Evolutionary conservation across 768 basidiomycete genomes (phyloP), one percentile per base, ranked within the genome.

Genomic region (Pleurotus giganteus): DNA sequence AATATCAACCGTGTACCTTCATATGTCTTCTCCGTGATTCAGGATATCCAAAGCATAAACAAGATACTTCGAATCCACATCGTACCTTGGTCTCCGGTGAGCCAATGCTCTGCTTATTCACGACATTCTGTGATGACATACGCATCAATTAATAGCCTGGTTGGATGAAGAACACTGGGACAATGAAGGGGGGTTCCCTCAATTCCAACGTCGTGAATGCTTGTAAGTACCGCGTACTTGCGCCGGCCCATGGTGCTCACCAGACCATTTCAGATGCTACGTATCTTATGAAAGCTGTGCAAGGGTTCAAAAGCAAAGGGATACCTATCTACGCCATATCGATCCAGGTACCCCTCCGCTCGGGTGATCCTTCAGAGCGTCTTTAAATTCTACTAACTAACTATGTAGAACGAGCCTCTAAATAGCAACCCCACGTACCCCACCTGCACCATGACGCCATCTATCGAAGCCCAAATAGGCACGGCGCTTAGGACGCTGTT

Each of bases 21-120:
- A 9, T 80, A 84, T 60, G 67, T 88, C 4, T 88, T 86, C 65
- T 77, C 78, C 1, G 80, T 84, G 1, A 70, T 91, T 17, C 72
- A 68, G 24, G 89, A 91, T 61, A 89, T 91, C 46, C 66, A 73
- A 58, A 74, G 79, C 9, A 66, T 86, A 60, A 88, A 88, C 56
- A 70, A 65, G 26, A 46, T 63, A 28, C 58, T 85, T 53, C 79
- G 74, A 60, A 71, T 88, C 17, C 83, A 87, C 57, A 57, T 88
- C 4, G 49, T 86, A 13, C 85, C 89, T 4, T 91, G 89, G 89
- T 88, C 87, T 24, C 86, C 88, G 2, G 88, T 88, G 64, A 57
- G 79, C 69, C 23, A 4, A 4, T 32, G 7, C 17, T 27, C 45
- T n/a, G 27, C 15, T 15, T 15, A 17, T n/a, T 19, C 23, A 3